phyloP scores from a whole-genome alignment of 164 flowering plant species.

The Tetrastigma voinierianum region DNA sequence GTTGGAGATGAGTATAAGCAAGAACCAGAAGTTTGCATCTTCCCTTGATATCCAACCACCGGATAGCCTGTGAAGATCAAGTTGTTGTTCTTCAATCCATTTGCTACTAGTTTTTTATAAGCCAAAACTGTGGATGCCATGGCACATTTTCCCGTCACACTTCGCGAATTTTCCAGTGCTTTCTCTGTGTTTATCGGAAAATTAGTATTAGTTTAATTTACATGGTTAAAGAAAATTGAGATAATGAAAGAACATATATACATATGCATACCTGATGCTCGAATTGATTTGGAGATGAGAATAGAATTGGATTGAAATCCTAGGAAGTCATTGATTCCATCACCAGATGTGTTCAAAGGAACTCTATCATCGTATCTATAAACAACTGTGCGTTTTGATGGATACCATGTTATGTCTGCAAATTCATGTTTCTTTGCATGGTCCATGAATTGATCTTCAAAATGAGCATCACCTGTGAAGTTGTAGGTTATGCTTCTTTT shows the following conservation, averaged over 20 bases:
- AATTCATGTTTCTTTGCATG: conserved; percentile 69
- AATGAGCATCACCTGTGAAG: conserved; percentile 49
- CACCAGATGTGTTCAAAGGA: conserved; percentile 51
- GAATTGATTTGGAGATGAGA: conserved; percentile 36
- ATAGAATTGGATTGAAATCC: conserved; percentile 67
- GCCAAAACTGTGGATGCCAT: conserved; percentile 49
- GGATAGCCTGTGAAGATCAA: conserved; percentile 81
- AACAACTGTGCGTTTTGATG: conserved; percentile 62
- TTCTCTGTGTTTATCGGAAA: conserved; percentile 48
- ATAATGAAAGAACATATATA: neutral
- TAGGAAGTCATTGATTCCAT: conserved; percentile 71
- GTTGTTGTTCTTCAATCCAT: conserved; percentile 72
- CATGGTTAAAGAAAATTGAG: neutral
- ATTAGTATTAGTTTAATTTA: neutral
- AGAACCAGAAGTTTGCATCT: conserved; percentile 87
- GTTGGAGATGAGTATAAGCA: conserved; percentile 55
- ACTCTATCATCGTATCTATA: conserved; percentile 77
- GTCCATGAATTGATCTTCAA: conserved; percentile 56
- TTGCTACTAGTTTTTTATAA: conserved; percentile 59
- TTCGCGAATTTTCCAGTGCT: conserved; percentile 42
- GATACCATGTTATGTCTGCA: conserved; percentile 89
- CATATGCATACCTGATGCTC: conserved; percentile 54
- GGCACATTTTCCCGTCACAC: conserved; percentile 59
- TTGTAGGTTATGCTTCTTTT: conserved; percentile 70
- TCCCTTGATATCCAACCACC: conserved; percentile 73